Percentiles rank a stretch among this genome's conserved stretches.
These are phyloP conservation scores for Blastobotrys illinoisensis DNA, from an alignment of 1,139 yeast species.

Conservation along the genomic window DNA sequence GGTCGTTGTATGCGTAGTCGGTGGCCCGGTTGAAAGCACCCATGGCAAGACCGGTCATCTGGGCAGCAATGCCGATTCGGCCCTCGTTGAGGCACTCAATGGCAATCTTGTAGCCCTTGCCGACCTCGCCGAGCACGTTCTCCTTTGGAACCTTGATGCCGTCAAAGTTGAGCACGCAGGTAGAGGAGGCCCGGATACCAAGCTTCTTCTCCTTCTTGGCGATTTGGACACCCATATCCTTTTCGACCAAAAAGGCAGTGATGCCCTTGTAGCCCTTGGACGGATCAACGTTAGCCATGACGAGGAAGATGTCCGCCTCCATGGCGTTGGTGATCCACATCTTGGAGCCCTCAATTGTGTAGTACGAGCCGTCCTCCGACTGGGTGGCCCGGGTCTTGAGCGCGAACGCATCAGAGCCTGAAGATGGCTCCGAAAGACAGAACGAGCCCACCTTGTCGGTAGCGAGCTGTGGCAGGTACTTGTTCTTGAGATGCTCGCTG, in stretches of 20 bases:
- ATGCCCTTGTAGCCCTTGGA: constrained; percentile 42
- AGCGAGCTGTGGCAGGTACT: constrained; percentile 38
- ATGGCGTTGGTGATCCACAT: constrained; percentile 45
- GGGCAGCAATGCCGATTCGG: constrained; percentile 43
- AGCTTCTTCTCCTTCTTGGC: constrained; percentile 43
- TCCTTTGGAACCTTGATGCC: constrained; percentile 40
- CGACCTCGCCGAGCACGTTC: constrained; percentile 40
- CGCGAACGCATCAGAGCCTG: constrained; percentile 45
- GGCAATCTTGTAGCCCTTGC: constrained; percentile 44
- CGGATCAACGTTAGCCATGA: constrained; percentile 40
- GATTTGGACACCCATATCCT: constrained; percentile 37
- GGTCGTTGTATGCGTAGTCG: constrained; percentile 37
- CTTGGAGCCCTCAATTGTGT: constrained; percentile 37
- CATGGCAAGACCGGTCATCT: constrained; percentile 42
- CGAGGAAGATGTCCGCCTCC: constrained; percentile 41
- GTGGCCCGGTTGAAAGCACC: constrained; percentile 41
- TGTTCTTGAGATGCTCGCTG: constrained; percentile 33
- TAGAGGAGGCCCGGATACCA: constrained; percentile 42
- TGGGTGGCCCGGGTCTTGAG: constrained; percentile 35
- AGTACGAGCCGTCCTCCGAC: constrained; percentile 34
- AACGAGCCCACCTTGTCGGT: constrained; percentile 37
- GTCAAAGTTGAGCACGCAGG: constrained; percentile 40
- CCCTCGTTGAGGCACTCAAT: constrained; percentile 43
- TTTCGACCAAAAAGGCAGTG: constrained; percentile 41
- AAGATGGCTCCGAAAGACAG: constrained; percentile 39